Evolutionary conservation across 1,139 yeast genomes (phyloP).

Genomic region (Suhomyces anneliseae): DNA sequence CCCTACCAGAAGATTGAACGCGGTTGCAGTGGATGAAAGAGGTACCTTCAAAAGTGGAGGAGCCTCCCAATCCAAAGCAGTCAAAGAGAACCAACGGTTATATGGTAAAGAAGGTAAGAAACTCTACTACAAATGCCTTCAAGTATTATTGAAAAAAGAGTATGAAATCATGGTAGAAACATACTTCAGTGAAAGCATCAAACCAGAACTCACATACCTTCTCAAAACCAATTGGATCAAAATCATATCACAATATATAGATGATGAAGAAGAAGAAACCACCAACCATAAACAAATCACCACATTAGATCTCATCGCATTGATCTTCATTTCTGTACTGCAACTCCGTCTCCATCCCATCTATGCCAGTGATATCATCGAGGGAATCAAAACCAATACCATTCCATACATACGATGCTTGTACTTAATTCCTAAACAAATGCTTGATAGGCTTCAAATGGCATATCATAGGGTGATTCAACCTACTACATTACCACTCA

Average conservation of each 20-base stretch:
- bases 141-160: constrained; percentile 54
- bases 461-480: constrained; percentile 26
- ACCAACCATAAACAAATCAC: constrained; percentile 2
- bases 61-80: constrained; percentile 6
- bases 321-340: constrained; percentile 41
- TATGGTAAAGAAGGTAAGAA: constrained; percentile 57
- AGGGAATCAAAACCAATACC: constrained; percentile 29
- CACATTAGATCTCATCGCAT: constrained; percentile 28
- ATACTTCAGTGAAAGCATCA: constrained; percentile 22
- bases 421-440: constrained; percentile 28
- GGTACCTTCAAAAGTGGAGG: constrained; percentile 13
- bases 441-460: constrained; percentile 26
- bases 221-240: constrained; percentile 19
- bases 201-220: constrained; percentile 11
- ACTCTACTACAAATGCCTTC: constrained; percentile 52
- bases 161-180: constrained; percentile 24
- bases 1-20: constrained; percentile 56
- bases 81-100: constrained; percentile 16
- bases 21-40: constrained; percentile 20
- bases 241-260: constrained; percentile 45
- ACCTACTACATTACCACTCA: constrained; percentile 30
- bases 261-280: background rate
- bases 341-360: constrained; percentile 38
- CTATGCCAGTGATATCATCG: constrained; percentile 35
- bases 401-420: constrained; percentile 40